Conservation (phyloP, 495 filamentous ascomycete species). For the Aspergillus haitiensis region DNA sequence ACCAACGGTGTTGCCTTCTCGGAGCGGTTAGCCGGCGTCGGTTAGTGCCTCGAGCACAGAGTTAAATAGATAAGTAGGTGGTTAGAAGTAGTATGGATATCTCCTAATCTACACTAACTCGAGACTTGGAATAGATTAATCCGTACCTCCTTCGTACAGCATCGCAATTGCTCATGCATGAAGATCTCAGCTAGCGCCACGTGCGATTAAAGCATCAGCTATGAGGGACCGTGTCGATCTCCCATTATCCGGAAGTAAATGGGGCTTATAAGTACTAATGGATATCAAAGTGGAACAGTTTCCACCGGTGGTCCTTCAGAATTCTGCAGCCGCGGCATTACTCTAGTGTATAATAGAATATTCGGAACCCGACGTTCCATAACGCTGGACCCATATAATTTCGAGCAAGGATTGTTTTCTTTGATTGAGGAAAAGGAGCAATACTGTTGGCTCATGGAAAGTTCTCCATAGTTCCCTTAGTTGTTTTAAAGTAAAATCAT, state of each 20-base stretch:
- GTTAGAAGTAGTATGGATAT: not conserved
- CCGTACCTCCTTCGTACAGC: constrained; percentile 1
- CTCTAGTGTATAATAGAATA: constrained; percentile 5
- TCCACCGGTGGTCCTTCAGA: constrained; percentile 21
- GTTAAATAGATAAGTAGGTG: not conserved
- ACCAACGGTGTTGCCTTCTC: not conserved
- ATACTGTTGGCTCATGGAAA: constrained; percentile 10
- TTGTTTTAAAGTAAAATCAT: constrained; percentile 8
- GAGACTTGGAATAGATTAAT: constrained; percentile 1
- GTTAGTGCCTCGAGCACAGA: not conserved
- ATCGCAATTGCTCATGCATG: constrained; percentile 36
- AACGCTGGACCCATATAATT: constrained; percentile 11
- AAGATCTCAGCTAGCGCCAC: constrained; percentile 50
- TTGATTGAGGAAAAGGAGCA: not conserved
- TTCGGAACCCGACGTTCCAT: constrained; percentile 12
- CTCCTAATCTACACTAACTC: not conserved
- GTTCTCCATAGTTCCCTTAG: constrained; percentile 18
- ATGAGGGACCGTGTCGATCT: constrained; percentile 49
- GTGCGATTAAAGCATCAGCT: constrained; percentile 46
- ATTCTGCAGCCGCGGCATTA: constrained; percentile 19
- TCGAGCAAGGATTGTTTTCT: constrained; percentile 8
- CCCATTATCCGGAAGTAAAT: constrained; percentile 33
- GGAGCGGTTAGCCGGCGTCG: not conserved
- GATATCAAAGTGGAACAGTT: constrained; percentile 18
- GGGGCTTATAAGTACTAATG: constrained; percentile 12